Conservation (phyloP, 1,139 yeast species). For the Suhomyces atakaporum region DNA sequence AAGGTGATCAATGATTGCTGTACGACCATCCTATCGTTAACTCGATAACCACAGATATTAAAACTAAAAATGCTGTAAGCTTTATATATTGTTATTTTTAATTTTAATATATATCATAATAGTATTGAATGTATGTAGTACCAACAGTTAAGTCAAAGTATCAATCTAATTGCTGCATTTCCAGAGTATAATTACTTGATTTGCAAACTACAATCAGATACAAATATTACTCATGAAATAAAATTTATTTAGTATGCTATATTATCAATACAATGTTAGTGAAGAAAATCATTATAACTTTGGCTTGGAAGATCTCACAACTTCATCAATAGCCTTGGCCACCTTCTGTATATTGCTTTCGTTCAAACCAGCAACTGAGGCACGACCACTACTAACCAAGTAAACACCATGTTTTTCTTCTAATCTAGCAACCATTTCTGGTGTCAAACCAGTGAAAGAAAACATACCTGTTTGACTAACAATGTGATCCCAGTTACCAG, state of each 20-base stretch:
- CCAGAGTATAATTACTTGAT: too few species aligned
- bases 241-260: conserved; percentile 4
- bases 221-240: too few species aligned
- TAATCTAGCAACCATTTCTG: conserved; percentile 78
- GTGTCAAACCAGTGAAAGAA: conserved; percentile 83
- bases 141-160: not conserved
- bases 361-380: conserved; percentile 92
- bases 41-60: conserved; percentile 10
- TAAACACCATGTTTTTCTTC: conserved; percentile 80
- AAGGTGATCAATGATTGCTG: conserved; percentile 5
- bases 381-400: conserved; percentile 82
- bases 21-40: conserved; percentile 9
- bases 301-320: conserved; percentile 50
- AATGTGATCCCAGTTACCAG: conserved; percentile 93
- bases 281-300: conserved; percentile 27
- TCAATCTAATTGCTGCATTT: too few species aligned
- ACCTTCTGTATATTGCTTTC: conserved; percentile 75
- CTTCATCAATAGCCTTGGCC: conserved; percentile 82
- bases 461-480: conserved; percentile 95
- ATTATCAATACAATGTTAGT: not conserved
- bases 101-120: conserved; percentile 12
- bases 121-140: conserved; percentile 4
- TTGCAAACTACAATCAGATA: too few species aligned
- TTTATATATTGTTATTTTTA: conserved; percentile 8
- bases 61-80: conserved; percentile 6